Evolutionary conservation across 345 rosid genomes (phyloP), one percentile per base, ranked within the genome.

Genomic region (Populus pruinosa): DNA sequence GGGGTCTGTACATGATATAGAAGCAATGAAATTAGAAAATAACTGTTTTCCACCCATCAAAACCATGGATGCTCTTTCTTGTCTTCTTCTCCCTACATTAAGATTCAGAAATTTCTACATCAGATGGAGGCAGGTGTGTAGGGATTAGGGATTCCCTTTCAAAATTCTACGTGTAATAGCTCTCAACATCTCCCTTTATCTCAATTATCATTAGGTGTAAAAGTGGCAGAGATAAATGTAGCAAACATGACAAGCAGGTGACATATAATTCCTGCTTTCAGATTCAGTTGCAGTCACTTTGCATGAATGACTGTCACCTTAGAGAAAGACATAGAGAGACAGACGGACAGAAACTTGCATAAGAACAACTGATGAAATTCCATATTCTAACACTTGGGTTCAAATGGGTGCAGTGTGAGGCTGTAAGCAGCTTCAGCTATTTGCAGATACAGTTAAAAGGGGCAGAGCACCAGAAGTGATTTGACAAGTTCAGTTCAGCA

Each of bases 51-150:
- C 64, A 62, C 31, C 27, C 17, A 49, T 86, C 85, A 89, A 69
- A 75, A 76, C 23, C 82, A 66, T 29, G 82, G 82, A 70, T 80
- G 78, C 36, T 73, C 86, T 33, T 83, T 64, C 74, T 77, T 83
- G 76, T 83, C 84, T 36, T 83, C 89, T 18, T 86, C 87, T 87
- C 85, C 83, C 91, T 88, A 63, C 27, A 73, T 36, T 11, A 67
- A 73, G 53, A 36, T 49, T 18, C 38, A 38, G 33, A 44, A 35
- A 63, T 6, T 27, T 56, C 65, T 5, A 62, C 10, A 43, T 71
- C 43, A 72, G 69, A 35, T 20, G 25, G 21, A 67, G 4, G 27
- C 18, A 10, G 27, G 6, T 6, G 38, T 67, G 35, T 7, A n/a
- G 21, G 18, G 8, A 21, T 10, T 43, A 6, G 21, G 18, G 5